These are phyloP conservation scores for Wallacemonas collosoma DNA, from an alignment of 208 protist genomes.

Conservation along the genomic window DNA sequence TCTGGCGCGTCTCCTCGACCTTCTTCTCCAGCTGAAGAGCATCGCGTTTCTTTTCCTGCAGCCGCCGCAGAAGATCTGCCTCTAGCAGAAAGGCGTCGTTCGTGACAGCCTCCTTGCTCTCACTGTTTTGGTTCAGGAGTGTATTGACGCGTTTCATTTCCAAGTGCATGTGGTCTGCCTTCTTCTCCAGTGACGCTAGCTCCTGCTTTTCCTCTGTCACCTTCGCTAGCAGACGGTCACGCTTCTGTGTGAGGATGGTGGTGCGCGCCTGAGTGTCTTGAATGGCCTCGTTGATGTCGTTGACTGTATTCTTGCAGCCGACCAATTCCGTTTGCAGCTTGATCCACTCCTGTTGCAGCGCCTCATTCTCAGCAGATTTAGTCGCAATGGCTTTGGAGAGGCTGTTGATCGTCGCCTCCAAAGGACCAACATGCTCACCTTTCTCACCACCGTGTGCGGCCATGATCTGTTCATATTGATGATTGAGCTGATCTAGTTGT, in stretches of 20 bases:
- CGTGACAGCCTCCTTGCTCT: slow-evolving; percentile 68
- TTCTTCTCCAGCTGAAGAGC: slow-evolving; percentile 88
- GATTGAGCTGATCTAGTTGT: slow-evolving; percentile 95
- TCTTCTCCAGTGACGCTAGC: slow-evolving; percentile 74
- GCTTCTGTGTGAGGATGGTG: slow-evolving; percentile 92
- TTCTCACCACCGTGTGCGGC: slow-evolving; percentile 62
- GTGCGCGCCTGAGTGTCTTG: slow-evolving; percentile 83
- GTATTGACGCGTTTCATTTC: slow-evolving; percentile 94
- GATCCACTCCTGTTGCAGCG: slow-evolving; percentile 96
- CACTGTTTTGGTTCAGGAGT: slow-evolving; percentile 84
- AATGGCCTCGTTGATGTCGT: slow-evolving; percentile 87
- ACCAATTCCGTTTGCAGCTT: slow-evolving; percentile 95
- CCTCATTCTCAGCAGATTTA: slow-evolving; percentile 91
- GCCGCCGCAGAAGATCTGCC: slow-evolving; percentile 83
- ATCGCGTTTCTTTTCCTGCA: slow-evolving; percentile 92
- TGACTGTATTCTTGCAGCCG: slow-evolving; percentile 88
- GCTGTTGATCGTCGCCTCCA: slow-evolving; percentile 96
- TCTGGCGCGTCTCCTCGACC: slow-evolving; percentile 74
- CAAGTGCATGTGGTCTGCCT: slow-evolving; percentile 89
- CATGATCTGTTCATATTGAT: slow-evolving; percentile 91
- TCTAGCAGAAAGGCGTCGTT: slow-evolving; percentile 94
- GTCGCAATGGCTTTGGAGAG: slow-evolving; percentile 91
- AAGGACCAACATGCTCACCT: slow-evolving; percentile 91
- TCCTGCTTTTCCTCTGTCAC: slow-evolving; percentile 82
- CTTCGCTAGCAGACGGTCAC: slow-evolving; percentile 78